These are phyloP conservation scores for Candida jianshihensis DNA, from an alignment of 805 yeast species.

Conservation along the genomic window DNA sequence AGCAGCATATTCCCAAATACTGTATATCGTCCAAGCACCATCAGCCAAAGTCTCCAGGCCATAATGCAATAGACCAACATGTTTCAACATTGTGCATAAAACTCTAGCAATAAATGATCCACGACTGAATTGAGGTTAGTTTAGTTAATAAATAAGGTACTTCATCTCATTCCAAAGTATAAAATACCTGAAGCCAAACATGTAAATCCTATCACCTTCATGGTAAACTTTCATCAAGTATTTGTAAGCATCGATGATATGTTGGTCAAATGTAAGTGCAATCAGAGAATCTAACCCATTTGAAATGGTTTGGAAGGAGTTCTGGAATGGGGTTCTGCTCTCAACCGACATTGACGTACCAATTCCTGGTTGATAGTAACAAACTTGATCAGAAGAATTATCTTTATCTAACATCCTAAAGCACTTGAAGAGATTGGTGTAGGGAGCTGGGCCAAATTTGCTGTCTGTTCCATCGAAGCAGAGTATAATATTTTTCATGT, in stretches of 20 bases:
- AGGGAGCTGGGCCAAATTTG: conserved; percentile 49
- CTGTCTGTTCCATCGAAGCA: conserved; percentile 62
- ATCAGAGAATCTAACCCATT: conserved; percentile 36
- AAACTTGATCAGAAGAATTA: conserved; percentile 33
- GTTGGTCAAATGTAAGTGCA: conserved; percentile 49
- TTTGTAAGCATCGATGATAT: conserved; percentile 50
- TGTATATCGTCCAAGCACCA: conserved; percentile 59
- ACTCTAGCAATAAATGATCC: conserved; percentile 65
- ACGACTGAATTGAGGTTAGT: conserved; percentile 28
- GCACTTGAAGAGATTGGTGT: conserved; percentile 46
- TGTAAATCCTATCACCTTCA: conserved; percentile 42
- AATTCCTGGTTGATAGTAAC: conserved; percentile 65
- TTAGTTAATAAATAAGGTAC: background rate
- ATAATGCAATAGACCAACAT: conserved; percentile 49
- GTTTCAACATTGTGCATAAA: conserved; percentile 56
- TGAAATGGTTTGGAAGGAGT: conserved; percentile 11
- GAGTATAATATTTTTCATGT: conserved; percentile 38
- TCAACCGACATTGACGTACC: conserved; percentile 46
- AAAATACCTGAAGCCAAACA: conserved; percentile 48
- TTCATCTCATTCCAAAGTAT: background rate
- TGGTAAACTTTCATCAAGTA: conserved; percentile 43
- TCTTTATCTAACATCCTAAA: conserved; percentile 45
- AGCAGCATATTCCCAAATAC: conserved; percentile 52
- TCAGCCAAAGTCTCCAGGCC: conserved; percentile 51
- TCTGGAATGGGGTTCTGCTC: conserved; percentile 15